Base-by-base conservation (phyloP, 805 yeast genomes). In the Saccharomycopsis olivae region DNA sequence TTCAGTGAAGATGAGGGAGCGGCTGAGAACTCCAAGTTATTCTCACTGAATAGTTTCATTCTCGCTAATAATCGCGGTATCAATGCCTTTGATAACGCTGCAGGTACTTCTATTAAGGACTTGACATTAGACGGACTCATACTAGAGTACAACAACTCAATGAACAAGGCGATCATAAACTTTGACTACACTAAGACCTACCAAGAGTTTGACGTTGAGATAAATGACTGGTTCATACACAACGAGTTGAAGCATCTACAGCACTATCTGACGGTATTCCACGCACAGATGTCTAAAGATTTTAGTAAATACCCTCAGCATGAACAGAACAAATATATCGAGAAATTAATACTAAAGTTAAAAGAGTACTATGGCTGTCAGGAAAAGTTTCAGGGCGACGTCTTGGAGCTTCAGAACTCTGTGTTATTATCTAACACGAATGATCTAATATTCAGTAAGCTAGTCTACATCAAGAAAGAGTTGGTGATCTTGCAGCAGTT, bases 201-300 rank as follows among this genome's bases (percentile, higher is more conserved):
- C 25, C 40, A 43, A 27, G 19, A 27, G 6, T 40, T 40, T 31
- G 36, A 39, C 16, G 32, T 27, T 5, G 49, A 46, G 15, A 25
- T 58, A 13, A 53, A 55, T 36, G 66, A 63, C 35, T 63, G 68
- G 68, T 63, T 63, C 38, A 50, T 54, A 19, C 45, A 32, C 31
- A 48, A 47, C 20, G 66, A 63, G 36, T 41, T 63, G 20, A 49
- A 46, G 25, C 35, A 40, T 18, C 33, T 46, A n/a, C 19, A 27
- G 14, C 13, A 16, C 5, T 40, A 43, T 25, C 23, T 33, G 27
- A 45, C 40, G 8, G 14, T 29, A 28, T 46, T 43, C 29, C 14
- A 28, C 15, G 37, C 30, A 21, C 29, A 33, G 16, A 15, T 35
- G 3, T 23, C 23, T 25, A 28, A 20, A 4, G 36, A 43, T 21